Base-by-base conservation (phyloP, 805 yeast genomes). In the Yueomyces sp. region DNA sequence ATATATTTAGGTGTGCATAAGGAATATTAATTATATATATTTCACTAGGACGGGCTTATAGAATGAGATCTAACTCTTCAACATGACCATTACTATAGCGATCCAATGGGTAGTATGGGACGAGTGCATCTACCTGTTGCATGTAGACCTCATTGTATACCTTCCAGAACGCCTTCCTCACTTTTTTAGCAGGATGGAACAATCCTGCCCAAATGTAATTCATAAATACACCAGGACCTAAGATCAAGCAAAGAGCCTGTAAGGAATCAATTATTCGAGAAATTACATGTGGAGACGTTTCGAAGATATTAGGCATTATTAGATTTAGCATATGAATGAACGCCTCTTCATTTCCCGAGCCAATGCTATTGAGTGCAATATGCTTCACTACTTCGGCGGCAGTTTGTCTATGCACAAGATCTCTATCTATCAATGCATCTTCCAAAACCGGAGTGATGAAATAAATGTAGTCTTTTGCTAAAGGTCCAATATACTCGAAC, bases 211-310 rank as follows among this genome's bases (percentile, higher is more conserved):
- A 76, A 0, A 82, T 53, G 59, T 92, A 92, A 52, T 83, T 78
- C 70, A 82, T 58, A 44, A 82, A 67, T 1, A 77, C 54, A 0
- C 95, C 96, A 4, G 75, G 70, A 0, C 99, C 99, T 11, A 88
- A 59, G 0, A 81, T 81, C 40, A 72, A 65, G 34, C 90, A 67
- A 29, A 86, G 57, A 2, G 85, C 81, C 46, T 83, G 87, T 29
- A 92, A 67, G 43, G 88, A 82, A 44, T 86, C 96, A 40, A 84
- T 49, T 2, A 92, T 78, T 50, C 97, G 74, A 7, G 68, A 71
- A 45, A 88, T 87, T 11, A 88, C 96, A 61, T 92, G 99, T 0
- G 97, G 97, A 0, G 96, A 87, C 0, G 95, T 84, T 60, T 90
- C 99, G 57, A 77, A 87, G 2, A 92, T 68, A 58, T 92, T 92